These are phyloP conservation scores for Lolium multiflorum DNA, from an alignment of 176 grass and related monocot species.

Conservation along the genomic window DNA sequence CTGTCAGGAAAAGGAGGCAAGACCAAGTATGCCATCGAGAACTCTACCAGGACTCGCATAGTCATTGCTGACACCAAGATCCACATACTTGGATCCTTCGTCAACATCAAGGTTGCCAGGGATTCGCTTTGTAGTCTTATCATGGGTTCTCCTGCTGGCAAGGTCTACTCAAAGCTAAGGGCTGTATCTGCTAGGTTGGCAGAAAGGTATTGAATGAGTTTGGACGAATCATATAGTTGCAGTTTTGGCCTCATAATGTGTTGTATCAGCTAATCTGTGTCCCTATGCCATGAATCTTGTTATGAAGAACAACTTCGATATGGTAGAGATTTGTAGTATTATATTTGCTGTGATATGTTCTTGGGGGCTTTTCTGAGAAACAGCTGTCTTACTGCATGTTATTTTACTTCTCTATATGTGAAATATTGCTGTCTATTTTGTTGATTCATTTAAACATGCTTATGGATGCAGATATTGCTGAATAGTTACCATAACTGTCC, in stretches of 20 bases:
- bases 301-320: background rate
- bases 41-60: conserved; percentile 87
- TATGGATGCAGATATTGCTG: background rate
- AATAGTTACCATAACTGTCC: background rate
- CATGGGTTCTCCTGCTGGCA: conserved; percentile 85
- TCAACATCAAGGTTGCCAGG: conserved; percentile 93
- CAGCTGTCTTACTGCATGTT: background rate
- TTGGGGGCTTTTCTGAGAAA: background rate
- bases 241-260: conserved; percentile 31
- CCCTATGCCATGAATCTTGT: background rate
- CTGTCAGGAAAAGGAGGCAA: conserved; percentile 94
- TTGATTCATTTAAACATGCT: background rate
- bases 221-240: conserved; percentile 2
- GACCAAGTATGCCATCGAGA: conserved; percentile 92
- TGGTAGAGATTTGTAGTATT: background rate
- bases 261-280: conserved; percentile 30
- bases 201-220: conserved; percentile 66
- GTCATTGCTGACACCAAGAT: conserved; percentile 92
- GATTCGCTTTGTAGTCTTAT: conserved; percentile 96
- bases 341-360: background rate
- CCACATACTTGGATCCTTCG: conserved; percentile 91
- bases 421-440: background rate
- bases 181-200: conserved; percentile 78
- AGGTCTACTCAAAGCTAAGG: conserved; percentile 93
- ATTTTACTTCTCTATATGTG: background rate